These are phyloP conservation scores for Fonsecaea erecta DNA, from an alignment of 2,329 filamentous ascomycete species.

Conservation along the genomic window DNA sequence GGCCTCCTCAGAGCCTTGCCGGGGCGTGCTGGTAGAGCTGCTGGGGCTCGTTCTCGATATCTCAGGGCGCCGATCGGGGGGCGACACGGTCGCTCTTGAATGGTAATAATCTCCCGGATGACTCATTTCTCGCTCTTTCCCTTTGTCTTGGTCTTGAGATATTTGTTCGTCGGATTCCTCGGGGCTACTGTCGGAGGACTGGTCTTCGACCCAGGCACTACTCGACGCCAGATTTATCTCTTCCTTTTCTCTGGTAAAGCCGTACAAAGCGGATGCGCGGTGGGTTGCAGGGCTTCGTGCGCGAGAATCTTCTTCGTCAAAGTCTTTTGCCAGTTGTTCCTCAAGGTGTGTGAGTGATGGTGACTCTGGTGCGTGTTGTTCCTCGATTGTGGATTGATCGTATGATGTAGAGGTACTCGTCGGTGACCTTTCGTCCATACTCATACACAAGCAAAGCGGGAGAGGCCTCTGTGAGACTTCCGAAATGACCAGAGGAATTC, in stretches of 20 bases:
- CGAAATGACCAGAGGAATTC: slow-evolving; percentile 2
- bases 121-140: slow-evolving; percentile 30
- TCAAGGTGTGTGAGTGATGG: slow-evolving; percentile 6
- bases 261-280: not conserved
- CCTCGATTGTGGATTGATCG: slow-evolving; percentile 16
- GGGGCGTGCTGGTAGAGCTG: slow-evolving; percentile 14
- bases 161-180: slow-evolving; percentile 3
- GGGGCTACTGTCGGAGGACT: slow-evolving; percentile 13
- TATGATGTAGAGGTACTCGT: slow-evolving; percentile 13
- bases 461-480: not conserved
- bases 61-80: slow-evolving; percentile 8
- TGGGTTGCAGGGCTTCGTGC: slow-evolving; percentile 8
- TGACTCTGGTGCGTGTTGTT: slow-evolving; percentile 10
- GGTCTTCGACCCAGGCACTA: not conserved
- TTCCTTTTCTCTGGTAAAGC: slow-evolving; percentile 5
- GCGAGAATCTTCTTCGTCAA: not conserved
- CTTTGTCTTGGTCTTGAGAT: slow-evolving; percentile 23
- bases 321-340: not conserved
- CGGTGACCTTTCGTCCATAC: slow-evolving; percentile 25
- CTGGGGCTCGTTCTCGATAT: slow-evolving; percentile 11
- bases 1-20: slow-evolving; percentile 18
- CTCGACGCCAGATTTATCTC: not conserved
- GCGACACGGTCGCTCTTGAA: slow-evolving; percentile 10
- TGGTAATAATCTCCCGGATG: slow-evolving; percentile 11
- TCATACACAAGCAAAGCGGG: slow-evolving; percentile 9